A percentile compares a stretch with the other conserved stretches of the same genome.
Conservation (phyloP, 768 basidiomycete species). For the Serendipita sp. region DNA sequence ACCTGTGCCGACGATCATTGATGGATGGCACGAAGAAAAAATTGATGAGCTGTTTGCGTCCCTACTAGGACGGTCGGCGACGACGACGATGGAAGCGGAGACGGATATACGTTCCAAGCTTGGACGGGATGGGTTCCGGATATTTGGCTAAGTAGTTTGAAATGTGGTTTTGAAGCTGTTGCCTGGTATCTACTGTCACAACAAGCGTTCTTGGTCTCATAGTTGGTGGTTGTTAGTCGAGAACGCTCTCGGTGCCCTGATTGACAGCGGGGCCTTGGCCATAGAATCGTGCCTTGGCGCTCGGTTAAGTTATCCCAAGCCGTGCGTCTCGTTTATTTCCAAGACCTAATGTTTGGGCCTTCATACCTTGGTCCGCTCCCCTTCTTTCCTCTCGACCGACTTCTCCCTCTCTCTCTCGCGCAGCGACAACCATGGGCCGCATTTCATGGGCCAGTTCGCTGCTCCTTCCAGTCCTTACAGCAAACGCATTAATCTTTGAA, state of each 20-base stretch:
- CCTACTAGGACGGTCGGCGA: slow-evolving; percentile 43
- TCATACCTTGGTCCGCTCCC: background rate
- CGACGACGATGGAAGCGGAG: background rate
- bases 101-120: background rate
- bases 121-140: slow-evolving; percentile 1
- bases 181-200: no score
- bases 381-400: background rate
- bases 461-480: background rate
- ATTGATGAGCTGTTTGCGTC: slow-evolving; percentile 88
- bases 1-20: slow-evolving; percentile 27
- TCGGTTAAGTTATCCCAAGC: background rate
- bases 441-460: background rate
- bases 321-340: background rate
- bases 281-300: background rate
- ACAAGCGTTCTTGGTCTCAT: background rate
- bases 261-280: background rate
- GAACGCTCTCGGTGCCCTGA: background rate
- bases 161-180: no score
- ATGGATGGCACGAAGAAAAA: slow-evolving; percentile 90
- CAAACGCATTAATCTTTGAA: background rate
- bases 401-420: background rate
- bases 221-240: background rate
- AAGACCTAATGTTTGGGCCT: background rate
- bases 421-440: background rate
- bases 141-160: background rate